These are phyloP conservation scores for Ophiocordyceps unilateralis DNA, from an alignment of 2,329 filamentous ascomycete species.

Conservation along the genomic window DNA sequence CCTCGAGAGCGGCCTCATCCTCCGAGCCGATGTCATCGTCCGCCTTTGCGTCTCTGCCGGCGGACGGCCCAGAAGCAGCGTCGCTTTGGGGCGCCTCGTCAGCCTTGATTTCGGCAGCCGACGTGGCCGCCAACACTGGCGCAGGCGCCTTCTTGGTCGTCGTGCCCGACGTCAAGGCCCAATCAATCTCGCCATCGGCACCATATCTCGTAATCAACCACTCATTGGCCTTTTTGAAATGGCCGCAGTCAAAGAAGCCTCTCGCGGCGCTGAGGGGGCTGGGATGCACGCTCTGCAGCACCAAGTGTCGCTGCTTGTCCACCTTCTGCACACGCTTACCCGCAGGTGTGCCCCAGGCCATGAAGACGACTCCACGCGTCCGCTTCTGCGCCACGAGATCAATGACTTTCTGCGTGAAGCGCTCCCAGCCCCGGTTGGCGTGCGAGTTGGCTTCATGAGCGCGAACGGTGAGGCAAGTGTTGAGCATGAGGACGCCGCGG, in stretches of 20 bases:
- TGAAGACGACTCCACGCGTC: constrained; percentile 71
- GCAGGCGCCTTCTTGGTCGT: constrained; percentile 14
- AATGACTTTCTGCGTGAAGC: constrained; percentile 80
- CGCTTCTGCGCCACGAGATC: constrained; percentile 68
- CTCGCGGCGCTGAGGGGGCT: constrained; percentile 73
- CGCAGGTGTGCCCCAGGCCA: constrained; percentile 84
- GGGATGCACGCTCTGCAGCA: constrained; percentile 77
- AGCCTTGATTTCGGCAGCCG: constrained; percentile 6
- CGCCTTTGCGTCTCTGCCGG: constrained; percentile 5
- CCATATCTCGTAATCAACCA: constrained; percentile 75
- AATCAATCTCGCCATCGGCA: constrained; percentile 65
- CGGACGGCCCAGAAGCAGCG: constrained; percentile 1
- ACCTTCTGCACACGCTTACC: constrained; percentile 62
- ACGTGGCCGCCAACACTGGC: not conserved
- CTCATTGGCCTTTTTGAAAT: constrained; percentile 68
- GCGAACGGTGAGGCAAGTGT: constrained; percentile 86
- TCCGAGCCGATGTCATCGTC: constrained; percentile 16
- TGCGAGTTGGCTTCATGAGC: constrained; percentile 80
- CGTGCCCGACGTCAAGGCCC: constrained; percentile 39
- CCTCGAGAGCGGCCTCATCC: constrained; percentile 19
- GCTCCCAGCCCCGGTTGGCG: constrained; percentile 77
- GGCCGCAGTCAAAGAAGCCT: constrained; percentile 71
- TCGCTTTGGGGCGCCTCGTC: constrained; percentile 1
- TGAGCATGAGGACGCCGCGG: constrained; percentile 79
- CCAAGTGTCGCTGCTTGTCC: constrained; percentile 56